Base-by-base conservation (phyloP, 306 rosid species). In the Fragaria iinumae region DNA sequence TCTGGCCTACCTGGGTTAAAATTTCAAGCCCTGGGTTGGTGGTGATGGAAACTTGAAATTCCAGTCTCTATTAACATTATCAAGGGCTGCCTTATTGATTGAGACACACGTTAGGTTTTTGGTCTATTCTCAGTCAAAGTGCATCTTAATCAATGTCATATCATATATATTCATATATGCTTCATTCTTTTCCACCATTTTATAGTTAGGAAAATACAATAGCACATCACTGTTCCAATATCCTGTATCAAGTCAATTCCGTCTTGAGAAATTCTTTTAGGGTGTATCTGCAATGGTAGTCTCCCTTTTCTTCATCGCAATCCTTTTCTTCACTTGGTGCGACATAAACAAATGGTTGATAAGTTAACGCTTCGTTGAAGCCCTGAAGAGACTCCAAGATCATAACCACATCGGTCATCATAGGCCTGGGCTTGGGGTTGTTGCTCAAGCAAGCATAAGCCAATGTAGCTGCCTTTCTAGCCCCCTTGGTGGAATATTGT, bases 271-370 rank as follows among this genome's bases (percentile, higher is more conserved):
- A 3, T 10, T 66, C 34, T 43, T 41, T 36, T 0, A 67, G 8
- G 18, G 29, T 5, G 72, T 43, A 67, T 43, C 53, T 16, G 16
- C 72, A 21, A n/a, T 43, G 34, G 72, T 67, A 67, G 18, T 67
- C 17, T n/a, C 1, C 20, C 12, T 76, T 18, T 11, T 21, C 85
- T 47, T 67, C 32, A 7, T 45, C 44, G 74, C 20, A 69, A 29
- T 53, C 50, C 4, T 18, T 45, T 21, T 74, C 72, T 53, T 86
- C 87, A 59, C 74, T 71, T 41, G 90, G 87, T 1, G 90, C 98
- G 17, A 88, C 85, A 75, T 93, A 91, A 4, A 93, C 93, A 83
- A 93, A 88, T n/a, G 97, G 90, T 74, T 78, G 88, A 53, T 77
- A 72, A 76, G 14, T 49, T 43, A 82, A 76, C 11, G 80, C 78